Evolutionary conservation across 129 eudicot genomes (phyloP).

Genomic region (Chrysanthemum makinoi): DNA sequence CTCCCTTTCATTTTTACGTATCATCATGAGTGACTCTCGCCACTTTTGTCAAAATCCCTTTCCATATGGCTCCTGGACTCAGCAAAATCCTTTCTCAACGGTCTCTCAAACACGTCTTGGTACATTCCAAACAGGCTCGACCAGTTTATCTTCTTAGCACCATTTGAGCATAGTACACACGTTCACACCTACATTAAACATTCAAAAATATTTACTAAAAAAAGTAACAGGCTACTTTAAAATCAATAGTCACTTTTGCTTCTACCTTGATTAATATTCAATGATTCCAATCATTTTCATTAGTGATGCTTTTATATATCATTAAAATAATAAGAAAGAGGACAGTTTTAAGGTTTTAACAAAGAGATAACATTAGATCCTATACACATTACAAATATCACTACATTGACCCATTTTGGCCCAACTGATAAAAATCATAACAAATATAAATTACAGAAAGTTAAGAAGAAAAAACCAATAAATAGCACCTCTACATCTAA

Average conservation of each 20-base stretch:
- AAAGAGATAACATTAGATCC: background rate
- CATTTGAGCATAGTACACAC: constrained; percentile 66
- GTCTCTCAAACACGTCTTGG: background rate
- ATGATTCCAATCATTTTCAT: background rate
- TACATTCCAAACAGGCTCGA: constrained; percentile 22
- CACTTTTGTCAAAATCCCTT: constrained; percentile 27
- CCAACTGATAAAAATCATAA: background rate
- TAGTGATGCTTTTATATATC: background rate
- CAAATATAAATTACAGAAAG: background rate
- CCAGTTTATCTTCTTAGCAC: constrained; percentile 61
- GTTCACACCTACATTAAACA: constrained; percentile 58
- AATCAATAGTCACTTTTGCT: too few species aligned
- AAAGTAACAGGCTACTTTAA: background rate
- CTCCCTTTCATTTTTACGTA: constrained; percentile 29
- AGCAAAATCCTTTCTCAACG: background rate
- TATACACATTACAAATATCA: background rate
- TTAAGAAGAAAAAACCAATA: background rate
- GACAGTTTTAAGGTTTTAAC: background rate
- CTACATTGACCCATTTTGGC: background rate
- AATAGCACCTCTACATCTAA: too few species aligned
- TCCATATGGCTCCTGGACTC: constrained; percentile 7
- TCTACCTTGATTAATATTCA: background rate
- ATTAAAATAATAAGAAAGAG: background rate
- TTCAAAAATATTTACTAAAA: background rate
- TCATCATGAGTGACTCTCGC: constrained; percentile 34